phyloP scores from a whole-genome alignment of 257 asterid species.

The Leonotis leonurus region DNA sequence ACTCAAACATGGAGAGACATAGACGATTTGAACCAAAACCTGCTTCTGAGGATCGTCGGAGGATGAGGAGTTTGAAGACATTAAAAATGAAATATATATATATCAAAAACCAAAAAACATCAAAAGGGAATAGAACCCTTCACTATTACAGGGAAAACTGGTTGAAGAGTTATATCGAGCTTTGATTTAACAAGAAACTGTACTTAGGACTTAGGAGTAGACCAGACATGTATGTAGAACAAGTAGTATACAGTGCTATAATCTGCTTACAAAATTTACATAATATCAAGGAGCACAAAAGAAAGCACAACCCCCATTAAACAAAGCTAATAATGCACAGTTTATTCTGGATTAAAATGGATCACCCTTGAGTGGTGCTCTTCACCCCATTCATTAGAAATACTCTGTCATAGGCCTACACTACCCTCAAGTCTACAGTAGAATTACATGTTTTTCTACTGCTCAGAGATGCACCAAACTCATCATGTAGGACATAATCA shows the following conservation, averaged over 20 bases:
- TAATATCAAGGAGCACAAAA: neutral
- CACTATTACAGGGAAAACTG: too few relatives aligned
- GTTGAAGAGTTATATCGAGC: too few relatives aligned
- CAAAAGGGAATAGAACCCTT: too few relatives aligned
- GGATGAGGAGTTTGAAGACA: conserved; percentile 24
- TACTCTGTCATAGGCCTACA: neutral
- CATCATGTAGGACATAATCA: neutral
- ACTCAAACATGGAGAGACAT: too few relatives aligned
- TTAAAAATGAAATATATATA: neutral
- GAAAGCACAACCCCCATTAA: neutral
- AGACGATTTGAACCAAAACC: conserved; percentile 16
- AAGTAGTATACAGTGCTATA: neutral
- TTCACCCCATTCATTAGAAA: neutral
- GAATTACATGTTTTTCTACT: neutral
- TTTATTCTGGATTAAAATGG: neutral
- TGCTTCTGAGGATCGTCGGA: conserved; percentile 19
- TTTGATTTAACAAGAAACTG: too few relatives aligned
- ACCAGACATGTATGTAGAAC: too few relatives aligned
- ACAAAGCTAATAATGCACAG: neutral
- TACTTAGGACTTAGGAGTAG: too few relatives aligned
- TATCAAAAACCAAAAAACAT: too few relatives aligned
- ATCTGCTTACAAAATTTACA: neutral
- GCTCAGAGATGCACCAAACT: neutral
- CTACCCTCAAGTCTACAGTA: neutral
- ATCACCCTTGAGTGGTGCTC: neutral